These are phyloP conservation scores for Parsonsia alboflavescens DNA, from an alignment of 257 asterid genomes.

Conservation along the genomic window DNA sequence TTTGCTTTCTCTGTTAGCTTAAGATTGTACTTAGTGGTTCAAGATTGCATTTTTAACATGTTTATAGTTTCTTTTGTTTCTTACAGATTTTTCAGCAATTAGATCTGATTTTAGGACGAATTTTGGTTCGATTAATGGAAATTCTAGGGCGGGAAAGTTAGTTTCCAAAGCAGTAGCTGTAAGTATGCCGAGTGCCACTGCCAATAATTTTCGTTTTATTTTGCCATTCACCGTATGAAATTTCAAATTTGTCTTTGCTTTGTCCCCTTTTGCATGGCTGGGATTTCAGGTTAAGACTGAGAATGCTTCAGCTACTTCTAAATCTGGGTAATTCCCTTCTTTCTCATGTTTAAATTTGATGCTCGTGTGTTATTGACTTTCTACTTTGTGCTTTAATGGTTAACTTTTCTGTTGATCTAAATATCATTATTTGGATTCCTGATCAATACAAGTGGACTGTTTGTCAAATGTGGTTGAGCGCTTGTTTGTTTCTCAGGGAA, in stretches of 20 bases:
- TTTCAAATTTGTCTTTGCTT: not conserved
- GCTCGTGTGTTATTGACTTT: not conserved
- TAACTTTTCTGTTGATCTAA: not conserved
- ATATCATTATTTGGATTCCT: not conserved
- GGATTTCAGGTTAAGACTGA: slow-evolving; percentile 42
- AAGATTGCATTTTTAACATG: not conserved
- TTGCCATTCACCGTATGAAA: not conserved
- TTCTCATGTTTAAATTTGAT: slow-evolving; percentile 4
- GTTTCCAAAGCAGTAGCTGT: slow-evolving; percentile 48
- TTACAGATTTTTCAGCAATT: slow-evolving; percentile 24
- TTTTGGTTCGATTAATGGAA: slow-evolving; percentile 24
- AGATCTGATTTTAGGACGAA: slow-evolving; percentile 45
- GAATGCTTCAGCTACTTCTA: slow-evolving; percentile 40
- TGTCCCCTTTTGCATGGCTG: slow-evolving; percentile 5
- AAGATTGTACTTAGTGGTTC: not conserved
- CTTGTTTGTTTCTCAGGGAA: not conserved
- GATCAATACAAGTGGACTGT: not conserved
- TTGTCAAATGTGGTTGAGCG: not conserved
- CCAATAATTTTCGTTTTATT: not conserved
- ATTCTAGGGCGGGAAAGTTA: slow-evolving; percentile 32
- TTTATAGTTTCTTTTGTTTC: not conserved
- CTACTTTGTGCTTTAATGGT: not conserved
- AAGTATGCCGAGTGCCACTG: slow-evolving; percentile 19
- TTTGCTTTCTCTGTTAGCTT: not conserved
- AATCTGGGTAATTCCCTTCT: slow-evolving; percentile 43